Percentiles rank a stretch among this genome's conserved stretches.
Evolutionary conservation across 148 eudicot species (phyloP).

Genomic region (Amaranthus cruentus): DNA sequence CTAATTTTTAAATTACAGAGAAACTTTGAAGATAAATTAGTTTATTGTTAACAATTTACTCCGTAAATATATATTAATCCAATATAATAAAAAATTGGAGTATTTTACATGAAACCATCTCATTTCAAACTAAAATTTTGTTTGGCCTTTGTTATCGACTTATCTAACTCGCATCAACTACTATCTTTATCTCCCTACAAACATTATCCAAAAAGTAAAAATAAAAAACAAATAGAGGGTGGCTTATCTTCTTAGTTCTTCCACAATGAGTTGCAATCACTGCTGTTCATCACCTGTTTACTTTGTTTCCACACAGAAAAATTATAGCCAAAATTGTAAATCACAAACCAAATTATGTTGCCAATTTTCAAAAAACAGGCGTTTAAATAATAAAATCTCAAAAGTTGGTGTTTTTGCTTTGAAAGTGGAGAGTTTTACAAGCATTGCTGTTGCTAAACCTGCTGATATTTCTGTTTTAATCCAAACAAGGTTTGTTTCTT

Average conservation of each 20-base stretch:
- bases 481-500: conserved; percentile 12
- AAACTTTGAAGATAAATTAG: too few relatives aligned
- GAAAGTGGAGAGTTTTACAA: conserved; percentile 11
- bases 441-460: conserved; percentile 26
- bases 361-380: neutral
- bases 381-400: neutral
- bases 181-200: neutral
- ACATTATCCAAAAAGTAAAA: conserved; percentile 5
- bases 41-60: too few relatives aligned
- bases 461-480: conserved; percentile 15
- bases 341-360: neutral
- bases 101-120: too few relatives aligned
- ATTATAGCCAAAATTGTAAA: neutral
- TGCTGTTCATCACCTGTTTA: conserved; percentile 14
- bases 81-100: too few relatives aligned
- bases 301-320: neutral
- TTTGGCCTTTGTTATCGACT: neutral
- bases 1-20: too few relatives aligned
- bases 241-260: neutral
- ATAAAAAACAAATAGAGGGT: conserved; percentile 2
- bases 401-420: conserved; percentile 9
- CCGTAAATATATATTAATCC: too few relatives aligned
- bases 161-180: neutral
- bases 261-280: conserved; percentile 21
- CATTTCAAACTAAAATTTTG: too few relatives aligned